phyloP scores from a whole-genome alignment of 768 basidiomycete genomes.

The Rhodotorula taiwanensis region DNA sequence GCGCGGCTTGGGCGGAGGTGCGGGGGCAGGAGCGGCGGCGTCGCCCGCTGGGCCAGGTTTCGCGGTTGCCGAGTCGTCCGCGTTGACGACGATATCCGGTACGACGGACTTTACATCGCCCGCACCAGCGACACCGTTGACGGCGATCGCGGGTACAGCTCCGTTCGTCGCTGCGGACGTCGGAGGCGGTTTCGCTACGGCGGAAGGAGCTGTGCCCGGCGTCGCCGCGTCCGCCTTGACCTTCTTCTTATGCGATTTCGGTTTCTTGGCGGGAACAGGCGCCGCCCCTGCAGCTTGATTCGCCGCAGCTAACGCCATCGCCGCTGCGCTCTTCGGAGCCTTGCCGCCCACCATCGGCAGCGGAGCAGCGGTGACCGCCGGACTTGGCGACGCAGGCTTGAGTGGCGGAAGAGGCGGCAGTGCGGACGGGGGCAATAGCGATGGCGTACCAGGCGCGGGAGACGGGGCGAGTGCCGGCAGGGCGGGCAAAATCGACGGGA shows the following conservation, averaged over 20 bases:
- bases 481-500: not conserved
- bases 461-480: not conserved
- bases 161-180: no score
- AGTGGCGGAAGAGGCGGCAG: not conserved
- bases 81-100: no score
- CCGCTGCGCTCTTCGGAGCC: no score
- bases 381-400: not conserved
- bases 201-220: not conserved
- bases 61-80: no score
- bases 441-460: not conserved
- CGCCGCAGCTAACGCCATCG: no score
- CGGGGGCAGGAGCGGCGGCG: no score
- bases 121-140: no score
- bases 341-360: no score
- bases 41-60: no score
- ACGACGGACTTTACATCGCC: no score
- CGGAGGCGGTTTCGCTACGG: no score
- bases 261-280: constrained; percentile 3
- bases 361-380: not conserved
- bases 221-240: not conserved
- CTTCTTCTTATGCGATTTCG: not conserved
- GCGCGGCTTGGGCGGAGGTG: constrained; percentile 6
- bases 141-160: no score
- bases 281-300: not conserved
- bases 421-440: not conserved